Conservation (phyloP, 345 rosid genomes). For the Eucalyptus viminalis region DNA sequence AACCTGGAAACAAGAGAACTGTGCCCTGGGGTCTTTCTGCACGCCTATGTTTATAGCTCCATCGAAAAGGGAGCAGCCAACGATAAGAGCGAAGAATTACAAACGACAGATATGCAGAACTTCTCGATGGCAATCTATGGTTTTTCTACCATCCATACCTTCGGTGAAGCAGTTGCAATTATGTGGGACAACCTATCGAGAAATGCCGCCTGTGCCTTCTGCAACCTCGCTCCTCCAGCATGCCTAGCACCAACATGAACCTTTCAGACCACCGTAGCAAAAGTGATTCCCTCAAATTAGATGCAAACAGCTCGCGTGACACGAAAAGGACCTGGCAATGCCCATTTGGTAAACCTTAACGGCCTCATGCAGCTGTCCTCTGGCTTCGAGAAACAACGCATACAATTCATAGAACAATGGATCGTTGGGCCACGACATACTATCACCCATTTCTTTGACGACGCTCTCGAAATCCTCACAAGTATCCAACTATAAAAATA, state of each 20-base stretch:
- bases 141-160: slow-evolving; percentile 17
- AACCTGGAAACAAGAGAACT: background rate
- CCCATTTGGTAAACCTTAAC: slow-evolving; percentile 56
- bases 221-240: slow-evolving; percentile 60
- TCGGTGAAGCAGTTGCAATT: slow-evolving; percentile 21
- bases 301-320: background rate
- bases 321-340: slow-evolving; percentile 42
- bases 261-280: background rate
- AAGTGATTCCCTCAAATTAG: background rate
- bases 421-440: slow-evolving; percentile 25
- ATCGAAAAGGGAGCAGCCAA: background rate
- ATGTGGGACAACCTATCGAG: slow-evolving; percentile 54
- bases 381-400: slow-evolving; percentile 68
- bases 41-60: background rate
- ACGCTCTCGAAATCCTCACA: slow-evolving; percentile 41
- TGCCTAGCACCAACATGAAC: slow-evolving; percentile 21
- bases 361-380: slow-evolving; percentile 61
- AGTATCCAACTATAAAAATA: slow-evolving; percentile 39
- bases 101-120: background rate
- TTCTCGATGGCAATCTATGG: background rate
- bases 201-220: slow-evolving; percentile 44
- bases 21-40: background rate
- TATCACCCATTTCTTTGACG: slow-evolving; percentile 49
- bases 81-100: background rate
- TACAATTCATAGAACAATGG: slow-evolving; percentile 68